Conservation (phyloP, 352 stramenopile species). For the Pythium biforme region DNA sequence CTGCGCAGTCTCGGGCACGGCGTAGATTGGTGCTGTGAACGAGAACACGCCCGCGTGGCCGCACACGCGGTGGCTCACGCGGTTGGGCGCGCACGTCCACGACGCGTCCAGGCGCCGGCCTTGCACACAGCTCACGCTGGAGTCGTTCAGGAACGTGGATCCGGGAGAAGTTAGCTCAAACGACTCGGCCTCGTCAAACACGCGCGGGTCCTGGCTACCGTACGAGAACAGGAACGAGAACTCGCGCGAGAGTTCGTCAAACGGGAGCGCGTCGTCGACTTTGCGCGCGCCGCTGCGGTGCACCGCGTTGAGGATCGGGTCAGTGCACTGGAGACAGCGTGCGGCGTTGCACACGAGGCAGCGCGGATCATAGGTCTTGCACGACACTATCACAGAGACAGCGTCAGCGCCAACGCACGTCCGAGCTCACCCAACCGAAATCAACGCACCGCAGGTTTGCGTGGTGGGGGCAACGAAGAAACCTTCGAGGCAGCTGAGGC, state of each 20-base stretch:
- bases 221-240: constrained; percentile 91
- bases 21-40: constrained; percentile 87
- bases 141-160: constrained; percentile 51
- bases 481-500: constrained; percentile 82
- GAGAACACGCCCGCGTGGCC: constrained; percentile 88
- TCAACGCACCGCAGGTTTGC: constrained; percentile 62
- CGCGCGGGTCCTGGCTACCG: constrained; percentile 81
- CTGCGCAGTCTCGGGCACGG: constrained; percentile 60
- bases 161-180: constrained; percentile 46
- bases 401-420: not conserved
- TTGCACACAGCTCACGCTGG: constrained; percentile 56
- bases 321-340: constrained; percentile 86
- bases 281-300: constrained; percentile 81
- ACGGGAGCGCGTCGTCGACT: constrained; percentile 67
- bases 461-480: constrained; percentile 79
- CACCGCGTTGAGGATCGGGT: constrained; percentile 90
- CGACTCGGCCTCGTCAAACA: constrained; percentile 92
- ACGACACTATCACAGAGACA: constrained; percentile 48
- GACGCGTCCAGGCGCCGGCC: constrained; percentile 49
- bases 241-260: constrained; percentile 88
- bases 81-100: constrained; percentile 58
- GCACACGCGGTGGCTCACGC: constrained; percentile 85
- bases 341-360: constrained; percentile 84
- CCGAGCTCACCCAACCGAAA: not conserved
- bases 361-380: constrained; percentile 86